Evolutionary conservation across 2,329 filamentous ascomycete species (phyloP).

Genomic region (Cryphonectria radicalis): DNA sequence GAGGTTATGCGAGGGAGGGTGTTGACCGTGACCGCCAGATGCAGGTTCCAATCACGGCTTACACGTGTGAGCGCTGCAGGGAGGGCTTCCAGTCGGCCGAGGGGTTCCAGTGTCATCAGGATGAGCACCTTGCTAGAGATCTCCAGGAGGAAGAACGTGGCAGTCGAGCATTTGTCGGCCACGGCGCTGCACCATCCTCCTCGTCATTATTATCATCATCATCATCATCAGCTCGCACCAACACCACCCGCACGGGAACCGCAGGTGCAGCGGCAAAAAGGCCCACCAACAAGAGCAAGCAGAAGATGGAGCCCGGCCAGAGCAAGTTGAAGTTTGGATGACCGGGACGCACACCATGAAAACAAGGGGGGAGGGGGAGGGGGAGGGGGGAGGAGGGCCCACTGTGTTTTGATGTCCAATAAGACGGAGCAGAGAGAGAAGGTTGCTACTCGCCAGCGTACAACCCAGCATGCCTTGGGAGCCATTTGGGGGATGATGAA

Average conservation of each 20-base stretch:
- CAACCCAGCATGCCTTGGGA: background rate
- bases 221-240: conserved; percentile 39
- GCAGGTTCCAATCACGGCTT: conserved; percentile 42
- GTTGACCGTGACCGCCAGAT: conserved; percentile 36
- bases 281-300: conserved; percentile 40
- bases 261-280: conserved; percentile 46
- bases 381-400: background rate
- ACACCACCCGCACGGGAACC: conserved; percentile 34
- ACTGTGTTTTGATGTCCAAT: background rate
- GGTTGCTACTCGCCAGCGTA: background rate
- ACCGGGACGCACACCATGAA: conserved; percentile 33
- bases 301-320: conserved; percentile 61
- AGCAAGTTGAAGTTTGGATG: conserved; percentile 64
- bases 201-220: no score
- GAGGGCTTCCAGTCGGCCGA: conserved; percentile 61
- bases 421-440: background rate
- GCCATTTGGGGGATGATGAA: background rate
- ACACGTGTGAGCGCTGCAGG: conserved; percentile 68
- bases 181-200: conserved; percentile 30
- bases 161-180: conserved; percentile 49
- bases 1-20: conserved; percentile 28
- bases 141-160: conserved; percentile 70
- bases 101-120: conserved; percentile 74
- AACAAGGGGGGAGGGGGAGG: background rate
- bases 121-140: conserved; percentile 94